Conservation (phyloP, 176 grass and related monocot genomes). For the Rhynchospora breviuscula region DNA sequence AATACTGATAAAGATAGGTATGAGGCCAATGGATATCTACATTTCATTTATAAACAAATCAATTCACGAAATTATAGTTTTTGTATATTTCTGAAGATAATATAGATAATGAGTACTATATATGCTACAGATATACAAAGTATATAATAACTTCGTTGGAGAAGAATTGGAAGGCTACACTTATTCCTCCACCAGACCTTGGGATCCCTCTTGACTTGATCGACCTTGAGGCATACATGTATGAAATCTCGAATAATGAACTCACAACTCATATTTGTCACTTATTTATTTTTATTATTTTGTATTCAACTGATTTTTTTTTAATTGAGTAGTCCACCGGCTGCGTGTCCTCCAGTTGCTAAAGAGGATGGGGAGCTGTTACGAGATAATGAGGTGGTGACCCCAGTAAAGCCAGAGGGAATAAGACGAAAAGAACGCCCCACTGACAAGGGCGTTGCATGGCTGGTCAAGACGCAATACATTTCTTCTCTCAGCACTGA, state of each 20-base stretch:
- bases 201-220: slow-evolving; percentile 97
- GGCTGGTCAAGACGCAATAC: slow-evolving; percentile 99
- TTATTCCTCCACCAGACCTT: slow-evolving; percentile 81
- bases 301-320: slow-evolving; percentile 2
- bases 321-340: slow-evolving; percentile 43
- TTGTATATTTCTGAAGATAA: slow-evolving; percentile 1
- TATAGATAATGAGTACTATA: neutral
- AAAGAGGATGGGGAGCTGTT: slow-evolving; percentile 86
- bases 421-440: slow-evolving; percentile 93
- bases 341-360: slow-evolving; percentile 38
- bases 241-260: slow-evolving; percentile 37
- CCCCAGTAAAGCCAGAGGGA: slow-evolving; percentile 85
- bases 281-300: neutral
- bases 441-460: slow-evolving; percentile 93
- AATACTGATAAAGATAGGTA: slow-evolving; percentile 95
- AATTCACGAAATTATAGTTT: neutral
- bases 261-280: neutral
- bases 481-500: slow-evolving; percentile 91
- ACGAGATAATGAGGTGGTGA: slow-evolving; percentile 77
- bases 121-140: slow-evolving; percentile 67
- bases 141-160: slow-evolving; percentile 94
- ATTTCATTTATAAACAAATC: neutral
- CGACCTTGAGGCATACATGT: slow-evolving; percentile 94
- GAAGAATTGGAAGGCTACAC: slow-evolving; percentile 83
- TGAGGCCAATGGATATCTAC: neutral